Conservation (phyloP, 1,284 basidiomycete species). For the Ustilago bromivora region DNA sequence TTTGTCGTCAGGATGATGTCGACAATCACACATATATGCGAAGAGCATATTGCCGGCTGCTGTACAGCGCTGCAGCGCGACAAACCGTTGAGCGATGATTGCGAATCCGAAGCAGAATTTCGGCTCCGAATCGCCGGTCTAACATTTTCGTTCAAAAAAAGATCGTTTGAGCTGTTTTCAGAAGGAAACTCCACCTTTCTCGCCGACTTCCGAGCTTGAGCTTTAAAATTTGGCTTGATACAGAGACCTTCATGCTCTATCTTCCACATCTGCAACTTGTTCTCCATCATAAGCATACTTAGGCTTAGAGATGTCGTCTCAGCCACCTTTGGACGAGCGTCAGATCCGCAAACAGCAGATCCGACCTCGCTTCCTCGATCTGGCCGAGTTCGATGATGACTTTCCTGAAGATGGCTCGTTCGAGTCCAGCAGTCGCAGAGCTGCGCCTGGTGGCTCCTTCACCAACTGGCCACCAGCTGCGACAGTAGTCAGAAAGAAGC, state of each 20-base stretch:
- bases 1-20: neutral
- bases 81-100: conserved; percentile 25
- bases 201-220: conserved; percentile 32
- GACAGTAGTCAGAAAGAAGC: conserved; percentile 43
- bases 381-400: conserved; percentile 53
- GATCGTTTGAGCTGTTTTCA: neutral
- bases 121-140: conserved; percentile 26
- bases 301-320: conserved; percentile 17
- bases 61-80: conserved; percentile 16
- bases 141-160: conserved; percentile 11
- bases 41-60: neutral
- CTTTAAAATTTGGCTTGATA: conserved; percentile 13
- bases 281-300: neutral
- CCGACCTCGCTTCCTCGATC: conserved; percentile 54
- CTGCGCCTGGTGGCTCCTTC: conserved; percentile 34
- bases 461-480: conserved; percentile 62
- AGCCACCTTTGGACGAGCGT: conserved; percentile 24
- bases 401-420: conserved; percentile 3
- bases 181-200: conserved; percentile 14
- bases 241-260: neutral
- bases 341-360: conserved; percentile 53
- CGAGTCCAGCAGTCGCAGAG: conserved; percentile 23
- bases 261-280: neutral
- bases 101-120: conserved; percentile 17
- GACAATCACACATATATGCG: neutral